Evolutionary conservation across 306 rosid species (phyloP), one percentile per base, ranked within the genome.

Genomic region (Lablab purpureus): DNA sequence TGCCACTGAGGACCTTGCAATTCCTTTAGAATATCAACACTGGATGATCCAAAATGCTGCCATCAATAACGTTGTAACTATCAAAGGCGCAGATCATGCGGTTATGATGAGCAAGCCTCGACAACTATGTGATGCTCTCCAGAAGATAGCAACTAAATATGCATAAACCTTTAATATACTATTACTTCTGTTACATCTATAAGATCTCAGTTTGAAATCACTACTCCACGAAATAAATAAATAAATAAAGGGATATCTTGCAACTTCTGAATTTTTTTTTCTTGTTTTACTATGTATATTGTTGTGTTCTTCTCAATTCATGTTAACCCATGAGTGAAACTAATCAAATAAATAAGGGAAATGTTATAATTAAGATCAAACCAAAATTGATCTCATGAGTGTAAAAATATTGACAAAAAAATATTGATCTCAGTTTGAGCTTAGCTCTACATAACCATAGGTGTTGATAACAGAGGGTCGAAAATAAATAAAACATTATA

Each of bases 11-110:
- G 93, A 91, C 47, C 4, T 71, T 71, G 70, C 1, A 14, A 71
- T 86, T 67, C 7, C 90, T 0, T 21, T n/a, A 59, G 80, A 81
- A 7, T 80, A 27, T 71, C 97, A 86, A 40, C 67, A 0, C 2
- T 86, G 92, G 93, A 88, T 86, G 97, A 85, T 86, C 10, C 71
- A 88, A 67, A 89, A 86, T 69, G 45, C 67, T 12, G 87, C 75
- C 3, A 40, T 86, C 27, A 21, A 78, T 47, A 77, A 90, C 9
- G 84, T 86, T 41, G 7, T 74, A 46, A 86, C 82, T 81, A 87
- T 91, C 58, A 66, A 83, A 12, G 94, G 78, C 0, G 82, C 88
- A 7, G 82, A 88, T 79, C 89, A 88, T 30, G 84, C 84, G 92
- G 10, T 78, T 36, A 86, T 88, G 89, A 17, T 79, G 49, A 71